Evolutionary conservation across 1,284 basidiomycete species (phyloP), one percentile per base, ranked within the genome.

Genomic region (Amylostereum chailletii): DNA sequence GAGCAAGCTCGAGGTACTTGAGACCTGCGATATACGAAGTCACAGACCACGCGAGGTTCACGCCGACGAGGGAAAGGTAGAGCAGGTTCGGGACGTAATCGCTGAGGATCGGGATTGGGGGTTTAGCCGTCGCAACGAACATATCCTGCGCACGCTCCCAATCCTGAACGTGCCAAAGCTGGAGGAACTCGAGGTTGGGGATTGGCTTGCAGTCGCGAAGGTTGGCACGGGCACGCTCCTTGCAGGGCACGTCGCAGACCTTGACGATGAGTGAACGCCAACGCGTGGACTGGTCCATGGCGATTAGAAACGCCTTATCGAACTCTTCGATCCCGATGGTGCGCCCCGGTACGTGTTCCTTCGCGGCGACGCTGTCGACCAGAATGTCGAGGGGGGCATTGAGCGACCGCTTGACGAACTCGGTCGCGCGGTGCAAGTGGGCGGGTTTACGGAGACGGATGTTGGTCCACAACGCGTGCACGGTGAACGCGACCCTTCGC

Each of bases 111-210:
- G 69, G 63, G 19, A 81, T 78, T 10, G 78, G 79, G 3, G 74
- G 71, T n/a, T 72, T 66, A 53, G 76, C 72, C 27, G 77, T 81
- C 8, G 76, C 75, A 46, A 72, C 62, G 58, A 71, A 74, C 3
- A 79, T 67, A 47, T 72, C 68, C 52, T 76, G 71, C 0, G 71
- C 58, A n/a, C 66, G 72, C 34, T 64, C 59, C 60, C 72, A 82
- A 55, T 79, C 69, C 57, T 81, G 75, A 55, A 81, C 79, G 61
- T 81, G 80, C 62, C 80, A 83, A 7, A 83, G 68, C 61, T 81
- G 77, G 40, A 81, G 69, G 4, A 74, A 76, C 60, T 77, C 71
- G 47, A 83, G 72, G 44, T 62, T 61, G 33, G 73, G 74, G 1
- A 76, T 78, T 37, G 72, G 64, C 4, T 72, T 74, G 55, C 76